Conservation (phyloP, 2,329 filamentous ascomycete species). For the Ascochyta pisi region DNA sequence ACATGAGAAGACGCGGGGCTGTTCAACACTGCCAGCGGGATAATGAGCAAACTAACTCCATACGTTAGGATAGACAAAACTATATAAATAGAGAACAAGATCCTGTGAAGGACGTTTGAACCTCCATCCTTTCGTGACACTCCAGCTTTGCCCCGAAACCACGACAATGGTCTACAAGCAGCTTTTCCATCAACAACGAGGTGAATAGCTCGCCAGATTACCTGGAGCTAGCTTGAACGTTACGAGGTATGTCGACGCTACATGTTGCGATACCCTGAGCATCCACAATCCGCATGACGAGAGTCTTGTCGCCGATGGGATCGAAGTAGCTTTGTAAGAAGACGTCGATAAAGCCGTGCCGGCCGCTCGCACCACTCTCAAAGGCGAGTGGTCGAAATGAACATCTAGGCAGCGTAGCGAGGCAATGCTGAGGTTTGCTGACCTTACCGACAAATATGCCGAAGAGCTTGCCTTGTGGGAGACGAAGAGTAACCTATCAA, state of each 20-base stretch:
- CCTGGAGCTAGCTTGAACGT: background rate
- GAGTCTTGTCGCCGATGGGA: conserved; percentile 28
- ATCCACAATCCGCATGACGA: conserved; percentile 37
- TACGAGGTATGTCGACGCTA: conserved; percentile 30
- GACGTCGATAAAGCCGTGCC: conserved; percentile 40
- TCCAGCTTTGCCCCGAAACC: background rate
- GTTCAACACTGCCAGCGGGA: background rate
- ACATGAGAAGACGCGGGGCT: conserved; percentile 1
- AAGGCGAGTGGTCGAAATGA: conserved; percentile 30
- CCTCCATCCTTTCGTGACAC: background rate
- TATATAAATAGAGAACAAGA: background rate
- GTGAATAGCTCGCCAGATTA: conserved; percentile 9
- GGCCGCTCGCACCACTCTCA: conserved; percentile 32
- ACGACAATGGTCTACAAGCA: conserved; percentile 23
- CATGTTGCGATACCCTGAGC: conserved; percentile 28
- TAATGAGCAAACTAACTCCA: background rate
- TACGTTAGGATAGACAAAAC: background rate
- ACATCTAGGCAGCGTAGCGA: conserved; percentile 30
- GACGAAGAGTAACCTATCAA: conserved; percentile 20
- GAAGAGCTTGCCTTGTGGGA: conserved; percentile 19
- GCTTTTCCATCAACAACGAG: conserved; percentile 40
- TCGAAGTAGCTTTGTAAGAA: conserved; percentile 28
- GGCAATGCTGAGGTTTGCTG: conserved; percentile 34
- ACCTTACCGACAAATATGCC: conserved; percentile 30
- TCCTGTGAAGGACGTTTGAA: background rate